Evolutionary conservation across 352 stramenopile genomes (phyloP), one percentile per base, ranked within the genome.

Genomic region (Globisporangium radiosum): DNA sequence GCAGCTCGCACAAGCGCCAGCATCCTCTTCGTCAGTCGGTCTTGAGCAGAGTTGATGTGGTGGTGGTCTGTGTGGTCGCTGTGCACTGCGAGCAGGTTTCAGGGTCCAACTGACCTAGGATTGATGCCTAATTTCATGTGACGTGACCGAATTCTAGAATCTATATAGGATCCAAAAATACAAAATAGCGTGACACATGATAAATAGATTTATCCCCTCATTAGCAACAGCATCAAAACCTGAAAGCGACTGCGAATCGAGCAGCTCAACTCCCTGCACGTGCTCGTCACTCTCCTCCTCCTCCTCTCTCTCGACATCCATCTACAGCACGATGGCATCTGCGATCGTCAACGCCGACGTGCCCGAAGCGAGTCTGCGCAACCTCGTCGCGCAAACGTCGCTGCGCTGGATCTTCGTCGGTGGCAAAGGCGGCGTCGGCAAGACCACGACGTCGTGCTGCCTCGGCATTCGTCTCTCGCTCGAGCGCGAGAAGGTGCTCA

Each of bases 361-460:
- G 38, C 87, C 90, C 25, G 87, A 97, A 68, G 81, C 88, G 66
- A 94, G 83, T 54, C 78, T 97, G 71, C 84, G 84, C 55, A 97
- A 97, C 76, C 76, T 97, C 54, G 74, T 97, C 64, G 75, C 90
- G 57, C 87, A 96, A 73, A 68, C 88, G 68, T 80, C 81, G 56
- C 83, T 97, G 61, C 88, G 89, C 62, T 97, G 94, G 94, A 96
- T 98, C 71, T 98, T 98, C 62, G 94, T 98, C 33, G 94, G 94
- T 17, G 94, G 94, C 37, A 98, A 98, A 64, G 93, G 93, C 37
- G 94, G 94, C 50, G 94, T 98, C 57, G 94, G 94, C 44, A 98
- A 98, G 75, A 98, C 94, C 39, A 99, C 97, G 11, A 99, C 96
- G n/a, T 98, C 91, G 54, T 99, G 96, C 75, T 98, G 94, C 67